Conservation (phyloP, 78 protist species). For the Pelomyxa schiedti region DNA sequence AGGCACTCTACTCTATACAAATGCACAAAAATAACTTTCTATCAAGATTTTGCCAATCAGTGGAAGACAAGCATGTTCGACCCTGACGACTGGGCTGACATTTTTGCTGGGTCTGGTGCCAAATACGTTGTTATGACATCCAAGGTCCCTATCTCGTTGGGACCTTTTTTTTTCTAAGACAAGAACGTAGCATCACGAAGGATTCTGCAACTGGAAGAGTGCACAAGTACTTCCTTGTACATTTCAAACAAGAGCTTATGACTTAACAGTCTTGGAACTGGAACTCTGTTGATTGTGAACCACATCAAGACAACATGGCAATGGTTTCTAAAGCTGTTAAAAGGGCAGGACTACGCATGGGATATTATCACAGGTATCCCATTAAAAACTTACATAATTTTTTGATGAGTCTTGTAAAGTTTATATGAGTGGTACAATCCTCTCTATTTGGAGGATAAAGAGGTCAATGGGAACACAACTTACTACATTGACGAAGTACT, state of each 20-base stretch:
- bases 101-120: not conserved
- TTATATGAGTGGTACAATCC: not conserved
- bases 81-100: not conserved
- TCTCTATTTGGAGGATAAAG: not conserved
- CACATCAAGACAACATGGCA: not conserved
- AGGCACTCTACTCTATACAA: no score
- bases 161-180: no score
- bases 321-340: not conserved
- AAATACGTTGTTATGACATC: not conserved
- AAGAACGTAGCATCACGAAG: slow-evolving; percentile 1
- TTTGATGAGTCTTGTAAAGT: not conserved
- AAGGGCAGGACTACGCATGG: not conserved
- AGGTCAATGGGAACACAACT: not conserved
- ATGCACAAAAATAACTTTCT: no score
- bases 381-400: not conserved
- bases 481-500: not conserved
- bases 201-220: not conserved
- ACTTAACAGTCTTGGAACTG: not conserved
- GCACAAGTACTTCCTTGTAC: no score
- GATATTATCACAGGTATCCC: not conserved
- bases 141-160: no score
- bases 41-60: no score
- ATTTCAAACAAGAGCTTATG: no score
- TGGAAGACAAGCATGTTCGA: not conserved
- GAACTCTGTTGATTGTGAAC: slow-evolving; percentile 1